Percentiles rank a stretch among this genome's conserved stretches.
Conservation (phyloP, 2,329 filamentous ascomycete species). For the Aspergillus fumigatiaffinis region DNA sequence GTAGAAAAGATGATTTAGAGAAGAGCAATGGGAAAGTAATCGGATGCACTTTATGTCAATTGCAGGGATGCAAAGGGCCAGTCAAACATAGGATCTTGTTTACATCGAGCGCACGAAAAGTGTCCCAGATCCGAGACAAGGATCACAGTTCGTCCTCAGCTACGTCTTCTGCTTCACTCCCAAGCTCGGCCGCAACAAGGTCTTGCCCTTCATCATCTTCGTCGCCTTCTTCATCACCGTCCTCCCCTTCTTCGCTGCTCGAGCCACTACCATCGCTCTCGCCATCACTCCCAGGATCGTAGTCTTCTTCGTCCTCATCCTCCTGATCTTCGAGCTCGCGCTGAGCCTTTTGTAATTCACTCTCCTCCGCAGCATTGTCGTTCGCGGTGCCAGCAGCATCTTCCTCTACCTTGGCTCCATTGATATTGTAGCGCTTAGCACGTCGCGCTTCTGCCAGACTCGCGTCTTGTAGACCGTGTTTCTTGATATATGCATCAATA, state of each 20-base stretch:
- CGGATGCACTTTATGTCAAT: background rate
- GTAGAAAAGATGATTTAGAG: background rate
- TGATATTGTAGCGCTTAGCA: constrained; percentile 57
- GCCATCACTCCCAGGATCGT: constrained; percentile 48
- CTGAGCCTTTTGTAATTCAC: constrained; percentile 56
- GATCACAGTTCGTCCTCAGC: constrained; percentile 25
- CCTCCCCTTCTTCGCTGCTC: constrained; percentile 41
- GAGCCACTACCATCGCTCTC: constrained; percentile 46
- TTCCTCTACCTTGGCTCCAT: constrained; percentile 33
- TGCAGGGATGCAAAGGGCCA: background rate
- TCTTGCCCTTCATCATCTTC: constrained; percentile 31
- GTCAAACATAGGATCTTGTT: background rate
- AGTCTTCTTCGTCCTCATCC: constrained; percentile 49
- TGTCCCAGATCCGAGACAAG: background rate
- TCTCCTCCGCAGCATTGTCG: constrained; percentile 49
- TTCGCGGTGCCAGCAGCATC: constrained; percentile 18
- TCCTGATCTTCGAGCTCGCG: constrained; percentile 50
- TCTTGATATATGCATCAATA: constrained; percentile 60
- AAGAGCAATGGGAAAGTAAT: background rate
- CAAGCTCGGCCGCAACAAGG: constrained; percentile 40
- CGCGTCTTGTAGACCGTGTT: constrained; percentile 59
- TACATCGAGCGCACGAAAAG: background rate
- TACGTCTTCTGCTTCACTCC: constrained; percentile 42
- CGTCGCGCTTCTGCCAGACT: constrained; percentile 58
- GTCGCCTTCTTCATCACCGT: constrained; percentile 25